Base-by-base conservation (phyloP, 1,139 yeast genomes). In the Hanseniaspora sp. region DNA sequence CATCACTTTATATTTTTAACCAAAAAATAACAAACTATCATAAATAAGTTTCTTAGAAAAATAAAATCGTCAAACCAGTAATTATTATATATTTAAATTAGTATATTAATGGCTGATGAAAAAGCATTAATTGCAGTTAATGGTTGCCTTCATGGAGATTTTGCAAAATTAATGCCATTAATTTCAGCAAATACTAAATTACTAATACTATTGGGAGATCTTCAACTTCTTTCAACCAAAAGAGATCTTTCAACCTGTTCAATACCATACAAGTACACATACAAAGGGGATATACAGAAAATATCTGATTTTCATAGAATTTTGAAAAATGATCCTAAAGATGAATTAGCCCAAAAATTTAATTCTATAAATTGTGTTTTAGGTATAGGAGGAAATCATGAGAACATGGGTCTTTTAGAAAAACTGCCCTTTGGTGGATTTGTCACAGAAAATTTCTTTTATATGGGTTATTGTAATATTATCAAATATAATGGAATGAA, bases 381-480 rank as follows among this genome's bases (percentile, higher is more conserved):
- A 35, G 54, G 92, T 60, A 79, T 94, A 47, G 98, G 98, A 2
- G 99, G 99, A 0, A 92, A 92, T 68, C 99, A 92, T 63, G 99
- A 92, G 64, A 81, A 94, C 8, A 84, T 94, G 56, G 78, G 82
- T 58, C 86, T 85, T 65, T 64, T 92, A 59, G 75, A 78, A 60
- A 90, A 86, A 61, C 69, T 90, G 57, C 79, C 79, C 58, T 78
- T 76, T 64, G 99, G 99, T 11, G 99, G 99, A 0, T 94, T 94
- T 88, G 92, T 86, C 1, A 95, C 95, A 1, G 87, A 87, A 1
- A 83, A 84, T 60, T 87, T 92, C n/a, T 94, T 83, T 67, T 94
- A 82, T 64, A 67, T 92, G 63, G 99, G 98, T 0, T 79, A 80
- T 46, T 77, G 82, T 45, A 88, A 92, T 13, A 79, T 81, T 5